Percentiles rank a stretch among this genome's conserved stretches.
Conservation (phyloP, 2,329 filamentous ascomycete genomes). For the Xylaria sp. region DNA sequence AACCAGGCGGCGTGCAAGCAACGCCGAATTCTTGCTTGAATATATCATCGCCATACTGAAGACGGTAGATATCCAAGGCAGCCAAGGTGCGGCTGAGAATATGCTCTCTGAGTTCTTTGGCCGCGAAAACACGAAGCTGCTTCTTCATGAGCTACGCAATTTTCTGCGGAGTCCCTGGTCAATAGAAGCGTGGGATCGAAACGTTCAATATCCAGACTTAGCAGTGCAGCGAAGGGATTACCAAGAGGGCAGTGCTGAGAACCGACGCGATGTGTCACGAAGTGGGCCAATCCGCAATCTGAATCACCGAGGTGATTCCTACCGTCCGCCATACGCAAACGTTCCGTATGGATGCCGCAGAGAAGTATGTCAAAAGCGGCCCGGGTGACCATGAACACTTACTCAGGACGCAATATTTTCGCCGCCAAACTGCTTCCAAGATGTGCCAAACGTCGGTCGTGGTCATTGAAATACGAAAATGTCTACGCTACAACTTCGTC, state of each 20-base stretch:
- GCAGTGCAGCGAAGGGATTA: conserved; percentile 12
- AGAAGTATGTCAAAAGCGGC: neutral
- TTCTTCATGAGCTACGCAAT: conserved; percentile 82
- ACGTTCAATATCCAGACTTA: conserved; percentile 69
- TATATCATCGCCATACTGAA: conserved; percentile 86
- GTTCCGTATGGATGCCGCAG: conserved; percentile 5
- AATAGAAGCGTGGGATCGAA: conserved; percentile 78
- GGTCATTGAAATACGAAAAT: neutral
- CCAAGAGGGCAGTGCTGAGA: neutral
- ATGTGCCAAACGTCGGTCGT: neutral
- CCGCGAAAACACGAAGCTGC: conserved; percentile 71
- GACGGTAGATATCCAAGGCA: conserved; percentile 80
- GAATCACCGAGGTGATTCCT: conserved; percentile 30
- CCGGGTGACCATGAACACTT: neutral
- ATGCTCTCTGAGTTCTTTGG: conserved; percentile 81
- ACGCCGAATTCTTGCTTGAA: conserved; percentile 83
- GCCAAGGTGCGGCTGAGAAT: conserved; percentile 77
- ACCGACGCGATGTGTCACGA: neutral
- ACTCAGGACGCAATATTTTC: neutral
- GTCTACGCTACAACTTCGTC: no score
- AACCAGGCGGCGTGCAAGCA: conserved; percentile 60
- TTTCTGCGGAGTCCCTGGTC: conserved; percentile 85
- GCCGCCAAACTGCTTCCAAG: neutral
- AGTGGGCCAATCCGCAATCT: conserved; percentile 6
- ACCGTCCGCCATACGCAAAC: conserved; percentile 32